phyloP scores from a whole-genome alignment of 176 grass and related monocot genomes.

The Dendrocalamus sinicus region DNA sequence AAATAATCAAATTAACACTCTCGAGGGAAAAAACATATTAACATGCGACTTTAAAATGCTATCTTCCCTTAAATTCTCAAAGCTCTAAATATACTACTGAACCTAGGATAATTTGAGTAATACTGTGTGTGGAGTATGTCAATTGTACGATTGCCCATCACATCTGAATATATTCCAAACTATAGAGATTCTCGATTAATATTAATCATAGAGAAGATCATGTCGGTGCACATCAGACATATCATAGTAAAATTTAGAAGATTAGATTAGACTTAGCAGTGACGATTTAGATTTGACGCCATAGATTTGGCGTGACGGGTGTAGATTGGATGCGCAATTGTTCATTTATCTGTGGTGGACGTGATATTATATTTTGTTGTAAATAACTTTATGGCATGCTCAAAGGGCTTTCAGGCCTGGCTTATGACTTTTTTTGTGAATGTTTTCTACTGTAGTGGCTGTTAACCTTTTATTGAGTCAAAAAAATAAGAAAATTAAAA shows the following conservation, averaged over 20 bases:
- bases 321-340: conserved; percentile 12
- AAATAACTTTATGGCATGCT: background rate
- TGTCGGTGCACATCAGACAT: background rate
- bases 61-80: background rate
- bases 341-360: background rate
- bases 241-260: background rate
- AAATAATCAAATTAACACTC: background rate
- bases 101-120: background rate
- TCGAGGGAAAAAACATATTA: background rate
- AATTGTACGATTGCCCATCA: background rate
- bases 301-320: background rate
- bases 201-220: background rate
- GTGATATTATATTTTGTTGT: background rate
- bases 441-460: no score
- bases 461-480: no score
- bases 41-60: background rate
- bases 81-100: background rate
- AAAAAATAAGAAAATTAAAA: no score
- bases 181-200: background rate
- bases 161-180: conserved; percentile 25
- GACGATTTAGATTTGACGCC: conserved; percentile 6
- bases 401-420: no score
- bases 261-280: background rate
- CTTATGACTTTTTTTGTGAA: no score
- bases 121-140: background rate